These are phyloP conservation scores for Hanseniaspora occidentalis DNA, from an alignment of 805 yeast species.

Conservation along the genomic window DNA sequence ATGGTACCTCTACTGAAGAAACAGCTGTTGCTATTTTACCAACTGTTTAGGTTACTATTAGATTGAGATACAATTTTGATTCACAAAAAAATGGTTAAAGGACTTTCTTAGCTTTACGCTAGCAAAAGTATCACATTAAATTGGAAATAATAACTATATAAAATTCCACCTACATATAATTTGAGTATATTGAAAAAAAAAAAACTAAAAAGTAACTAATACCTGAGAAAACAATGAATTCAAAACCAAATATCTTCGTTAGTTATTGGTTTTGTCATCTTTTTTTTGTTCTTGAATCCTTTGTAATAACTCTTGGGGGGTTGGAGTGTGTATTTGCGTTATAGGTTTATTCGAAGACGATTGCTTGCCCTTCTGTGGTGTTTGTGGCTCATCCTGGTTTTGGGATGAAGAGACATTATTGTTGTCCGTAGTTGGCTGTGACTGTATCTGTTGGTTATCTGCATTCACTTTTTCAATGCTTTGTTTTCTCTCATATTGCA, in stretches of 20 bases:
- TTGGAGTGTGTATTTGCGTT: neutral
- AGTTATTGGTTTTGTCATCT: neutral
- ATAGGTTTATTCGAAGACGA: too few species aligned
- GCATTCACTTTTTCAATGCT: neutral
- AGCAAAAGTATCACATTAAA: too few species aligned
- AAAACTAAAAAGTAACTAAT: too few species aligned
- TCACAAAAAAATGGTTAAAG: too few species aligned
- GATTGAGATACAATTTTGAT: too few species aligned
- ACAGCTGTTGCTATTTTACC: conserved; percentile 41
- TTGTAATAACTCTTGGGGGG: neutral
- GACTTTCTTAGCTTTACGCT: too few species aligned
- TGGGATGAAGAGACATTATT: neutral
- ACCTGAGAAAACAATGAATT: neutral
- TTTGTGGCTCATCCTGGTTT: neutral
- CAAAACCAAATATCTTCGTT: neutral
- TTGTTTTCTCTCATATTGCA: neutral
- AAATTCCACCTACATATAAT: too few species aligned
- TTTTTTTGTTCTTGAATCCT: conserved; percentile 7
- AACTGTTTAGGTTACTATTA: too few species aligned
- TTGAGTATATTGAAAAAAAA: too few species aligned
- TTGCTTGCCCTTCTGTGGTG: neutral
- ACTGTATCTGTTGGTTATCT: neutral
- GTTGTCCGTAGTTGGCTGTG: too few species aligned
- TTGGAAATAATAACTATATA: too few species aligned
- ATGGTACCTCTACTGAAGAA: conserved; percentile 38